Evolutionary conservation across 805 yeast genomes (phyloP), one percentile per base, ranked within the genome.

Genomic region (Saccharomycopsis oosterbeekiorum): DNA sequence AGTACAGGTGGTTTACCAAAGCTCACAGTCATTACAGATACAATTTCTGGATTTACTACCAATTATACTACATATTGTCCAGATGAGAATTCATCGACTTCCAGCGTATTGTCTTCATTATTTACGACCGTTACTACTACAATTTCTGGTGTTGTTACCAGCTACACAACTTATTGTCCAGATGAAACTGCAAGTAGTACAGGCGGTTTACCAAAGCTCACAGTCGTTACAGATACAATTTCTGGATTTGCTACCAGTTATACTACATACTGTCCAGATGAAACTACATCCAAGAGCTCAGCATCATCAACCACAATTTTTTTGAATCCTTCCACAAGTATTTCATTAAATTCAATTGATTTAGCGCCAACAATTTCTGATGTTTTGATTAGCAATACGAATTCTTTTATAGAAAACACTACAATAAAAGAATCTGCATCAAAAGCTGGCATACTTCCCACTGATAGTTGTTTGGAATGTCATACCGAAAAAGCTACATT

Each of bases 1-100:
- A 29, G 40, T 15, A 2, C 4, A 21, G 1, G 6, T 21, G 2
- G 17, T 47, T 19, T 34, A 21, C 11, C 53, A 24, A 6, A 21
- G n/a, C 19, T 24, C 3, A 47, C 53, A 10, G 34, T 21, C 11
- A 12, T 24, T 8, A 47, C 53, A 11, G 34, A 24, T 17, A 54
- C 60, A 40, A 19, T 50, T 17, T 39, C 57, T 41, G 62, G 60
- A 19, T 55, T 19, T 26, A 36, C 40, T 17, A 62, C 64, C 5
- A 56, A 60, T 12, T 61, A 56, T 43, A 59, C 62, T 17, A 56
- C 61, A 10, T 29, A 54, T 4, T 59, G 62, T 41, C 62, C 64
- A 29, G 15, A 55, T 6, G 39, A 55, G 8, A n/a, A 12, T 9
- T 5, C 56, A 9, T 10, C 55, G 15, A 15, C 53, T 4, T 10